phyloP scores from a whole-genome alignment of 2,329 filamentous ascomycete species.

The Colletotrichum agaves region DNA sequence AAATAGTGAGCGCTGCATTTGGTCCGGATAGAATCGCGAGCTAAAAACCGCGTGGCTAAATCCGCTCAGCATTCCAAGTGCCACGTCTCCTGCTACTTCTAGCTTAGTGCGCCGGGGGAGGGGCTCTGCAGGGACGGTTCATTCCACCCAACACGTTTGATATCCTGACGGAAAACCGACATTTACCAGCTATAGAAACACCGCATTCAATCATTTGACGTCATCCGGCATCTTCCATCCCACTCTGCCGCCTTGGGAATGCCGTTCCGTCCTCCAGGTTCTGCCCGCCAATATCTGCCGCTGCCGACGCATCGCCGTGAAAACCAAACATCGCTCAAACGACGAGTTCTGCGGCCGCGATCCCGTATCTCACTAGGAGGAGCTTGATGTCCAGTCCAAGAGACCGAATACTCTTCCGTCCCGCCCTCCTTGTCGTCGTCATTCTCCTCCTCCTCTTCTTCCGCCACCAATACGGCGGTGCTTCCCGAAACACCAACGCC shows the following conservation, averaged over 20 bases:
- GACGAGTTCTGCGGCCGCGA: too few species aligned
- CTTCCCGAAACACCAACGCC: constrained; percentile 13
- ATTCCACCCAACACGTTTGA: constrained; percentile 10
- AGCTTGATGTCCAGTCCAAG: constrained; percentile 12
- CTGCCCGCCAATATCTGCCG: background rate
- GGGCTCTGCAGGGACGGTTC: background rate
- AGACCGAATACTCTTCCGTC: background rate
- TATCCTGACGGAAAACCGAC: background rate
- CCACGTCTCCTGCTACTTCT: constrained; percentile 1
- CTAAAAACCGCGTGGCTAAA: constrained; percentile 17
- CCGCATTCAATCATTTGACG: constrained; percentile 17
- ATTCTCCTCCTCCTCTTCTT: constrained; percentile 16
- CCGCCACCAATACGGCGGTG: constrained; percentile 11
- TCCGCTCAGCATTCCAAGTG: background rate
- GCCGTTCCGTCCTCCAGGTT: constrained; percentile 9
- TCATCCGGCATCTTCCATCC: constrained; percentile 16
- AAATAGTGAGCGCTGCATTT: background rate
- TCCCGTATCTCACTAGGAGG: background rate
- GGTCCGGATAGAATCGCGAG: background rate
- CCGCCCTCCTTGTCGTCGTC: constrained; percentile 21
- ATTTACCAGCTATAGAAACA: background rate
- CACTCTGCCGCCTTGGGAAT: constrained; percentile 11
- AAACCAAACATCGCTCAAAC: background rate
- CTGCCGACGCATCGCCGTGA: background rate
- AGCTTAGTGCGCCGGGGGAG: background rate